Base-by-base conservation (phyloP, 1,284 basidiomycete genomes). In the Ustilago xerochloae region DNA sequence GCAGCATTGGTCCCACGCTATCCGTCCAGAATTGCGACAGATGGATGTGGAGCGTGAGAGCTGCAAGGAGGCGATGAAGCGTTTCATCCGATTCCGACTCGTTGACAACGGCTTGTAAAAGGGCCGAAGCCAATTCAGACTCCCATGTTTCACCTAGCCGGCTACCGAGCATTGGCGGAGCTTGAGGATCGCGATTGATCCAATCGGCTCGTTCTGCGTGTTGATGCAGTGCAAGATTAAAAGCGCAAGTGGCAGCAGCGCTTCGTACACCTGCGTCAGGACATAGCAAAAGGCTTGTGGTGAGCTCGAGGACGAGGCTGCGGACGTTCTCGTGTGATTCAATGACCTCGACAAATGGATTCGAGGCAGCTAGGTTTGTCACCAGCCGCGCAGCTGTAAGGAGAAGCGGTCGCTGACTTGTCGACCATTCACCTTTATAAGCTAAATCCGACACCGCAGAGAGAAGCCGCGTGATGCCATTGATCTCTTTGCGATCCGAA, bases 231-330 rank as follows among this genome's bases (percentile, higher is more conserved):
- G 90, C 88, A 6, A 91, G 84, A 77, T 95, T 92, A 81, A 94
- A 93, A 6, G 89, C 90, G 10, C 93, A 84, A 72, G 91, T 92
- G 6, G 93, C 92, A 0, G 91, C 91, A 0, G 93, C 91, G 15
- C 89, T 91, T 38, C 92, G 88, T 43, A 94, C 91, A 4, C 84
- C 81, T 2, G 87, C 86, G 77, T 94, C 92, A 2, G 87, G 83
- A 65, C 92, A 89, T 57, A 94, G 84, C 32, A 95, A 86, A 4
- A 65, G 47, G 20, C 89, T 87, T 4, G 90, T 87, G 3, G 94
- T 88, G 8, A 93, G 92, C 75, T 4, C 84, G 78, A 47, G 80
- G 71, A 8, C 55, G 16, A 53, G 79, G 85, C 85, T n/a, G 84
- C 73, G 29, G 79, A 78, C 8, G 86, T 72, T 49, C 38, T 73